Evolutionary conservation across 2,329 filamentous ascomycete species (phyloP), one percentile per base, ranked within the genome.

Genomic region (Colletotrichum filicis): DNA sequence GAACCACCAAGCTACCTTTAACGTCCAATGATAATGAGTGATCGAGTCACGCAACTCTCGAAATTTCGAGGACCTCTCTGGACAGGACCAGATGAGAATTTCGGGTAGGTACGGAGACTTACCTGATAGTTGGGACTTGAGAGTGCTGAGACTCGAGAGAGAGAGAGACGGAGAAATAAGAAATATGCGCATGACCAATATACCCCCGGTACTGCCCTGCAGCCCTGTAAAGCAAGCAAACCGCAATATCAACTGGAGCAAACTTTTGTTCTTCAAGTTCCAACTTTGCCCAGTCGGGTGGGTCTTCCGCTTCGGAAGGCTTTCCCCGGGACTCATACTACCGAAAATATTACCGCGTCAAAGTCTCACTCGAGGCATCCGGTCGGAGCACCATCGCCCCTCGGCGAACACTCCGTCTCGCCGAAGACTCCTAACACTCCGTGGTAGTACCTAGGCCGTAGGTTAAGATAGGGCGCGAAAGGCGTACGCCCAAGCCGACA

Each of bases 391-490:
- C 42, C 19, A n/a, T 49, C 12, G 19, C 35, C 26, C 14, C 4
- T 60, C 68, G 55, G 62, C 42, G 55, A 63, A 60, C 55, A 12
- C 68, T 24, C 46, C 49, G 53, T 66, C 19, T 60, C 53, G 55
- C 68, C 62, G 52, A 12, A 26, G 61, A 46, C 46, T 42, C 37
- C 37, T 42, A 42, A 42, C 37, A 42, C 37, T 19, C 32, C 32
- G 32, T 12, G 11, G 32, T 35, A 35, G 9, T 32, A 9, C 28
- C 28, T 30, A 11, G 32, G 32, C 32, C 32, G 32, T 12, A 12
- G 32, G 32, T 12, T 12, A 35, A 35, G 24, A 24, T 16, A 67
- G 49, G 42, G 42, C 42, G 42, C 14, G 26, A 28, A 64, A 35
- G 68, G 42, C 62, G 32, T 55, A 35, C 53, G 42, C 30, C 67